Conservation (phyloP, 1,284 basidiomycete species). For the Naganishia sp. region DNA sequence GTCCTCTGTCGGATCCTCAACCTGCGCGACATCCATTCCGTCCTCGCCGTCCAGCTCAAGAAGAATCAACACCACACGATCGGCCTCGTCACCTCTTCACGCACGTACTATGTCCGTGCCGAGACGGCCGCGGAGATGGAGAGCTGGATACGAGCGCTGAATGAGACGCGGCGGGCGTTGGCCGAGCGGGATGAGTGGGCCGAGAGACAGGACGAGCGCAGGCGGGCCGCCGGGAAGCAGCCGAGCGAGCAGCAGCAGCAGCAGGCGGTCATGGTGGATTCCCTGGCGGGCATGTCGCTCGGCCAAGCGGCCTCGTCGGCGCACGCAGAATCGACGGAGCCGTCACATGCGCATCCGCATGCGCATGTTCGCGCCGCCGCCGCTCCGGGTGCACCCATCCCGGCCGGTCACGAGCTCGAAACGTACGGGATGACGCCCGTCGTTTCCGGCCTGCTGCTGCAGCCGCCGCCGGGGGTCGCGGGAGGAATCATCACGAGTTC, state of each 20-base stretch:
- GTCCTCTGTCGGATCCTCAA: slow-evolving; percentile 86
- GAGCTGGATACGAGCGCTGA: slow-evolving; percentile 82
- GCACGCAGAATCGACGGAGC: slow-evolving; percentile 3
- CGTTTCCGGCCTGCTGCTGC: not conserved
- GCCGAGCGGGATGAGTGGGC: slow-evolving; percentile 52
- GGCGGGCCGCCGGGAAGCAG: slow-evolving; percentile 25
- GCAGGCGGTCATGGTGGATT: not conserved
- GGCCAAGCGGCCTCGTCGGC: slow-evolving; percentile 2
- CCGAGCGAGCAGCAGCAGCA: not conserved
- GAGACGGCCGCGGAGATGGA: slow-evolving; percentile 69
- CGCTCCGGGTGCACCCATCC: not conserved
- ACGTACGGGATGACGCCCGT: slow-evolving; percentile 24
- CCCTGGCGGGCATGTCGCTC: slow-evolving; percentile 14
- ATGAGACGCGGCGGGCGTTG: slow-evolving; percentile 69
- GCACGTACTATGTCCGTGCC: slow-evolving; percentile 93
- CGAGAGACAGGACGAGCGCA: slow-evolving; percentile 6
- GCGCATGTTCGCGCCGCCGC: not conserved
- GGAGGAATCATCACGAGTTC: slow-evolving; percentile 22
- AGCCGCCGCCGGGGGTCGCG: not conserved
- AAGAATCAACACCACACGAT: slow-evolving; percentile 80
- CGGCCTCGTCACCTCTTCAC: slow-evolving; percentile 83
- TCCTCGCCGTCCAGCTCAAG: slow-evolving; percentile 83
- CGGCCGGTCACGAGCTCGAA: slow-evolving; percentile 6
- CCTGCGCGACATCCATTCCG: slow-evolving; percentile 84
- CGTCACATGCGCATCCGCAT: not conserved